Conservation (phyloP, 306 rosid genomes). For the Sphenostylis stenocarpa region DNA sequence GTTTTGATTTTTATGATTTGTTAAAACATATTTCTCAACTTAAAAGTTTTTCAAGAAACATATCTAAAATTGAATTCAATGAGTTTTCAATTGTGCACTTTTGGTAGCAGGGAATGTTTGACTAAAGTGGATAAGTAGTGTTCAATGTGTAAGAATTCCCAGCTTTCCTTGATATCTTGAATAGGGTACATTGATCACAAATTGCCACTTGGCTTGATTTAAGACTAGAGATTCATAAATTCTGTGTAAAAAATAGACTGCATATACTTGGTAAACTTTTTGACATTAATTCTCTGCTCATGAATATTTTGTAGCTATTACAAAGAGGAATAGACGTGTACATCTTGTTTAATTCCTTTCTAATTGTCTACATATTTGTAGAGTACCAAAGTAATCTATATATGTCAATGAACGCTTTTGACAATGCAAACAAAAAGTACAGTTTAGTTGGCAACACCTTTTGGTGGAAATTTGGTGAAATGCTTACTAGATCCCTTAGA, state of each 20-base stretch:
- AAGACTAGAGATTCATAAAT: not conserved
- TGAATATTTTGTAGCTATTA: not conserved
- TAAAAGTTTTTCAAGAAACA: not conserved
- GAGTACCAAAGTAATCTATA: slow-evolving; percentile 13
- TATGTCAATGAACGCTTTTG: not conserved
- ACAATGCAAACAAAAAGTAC: not conserved
- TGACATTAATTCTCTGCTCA: not conserved
- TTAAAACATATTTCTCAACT: not conserved
- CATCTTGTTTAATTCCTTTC: not conserved
- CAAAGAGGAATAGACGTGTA: not conserved
- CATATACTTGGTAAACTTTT: not conserved
- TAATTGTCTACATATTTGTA: not conserved
- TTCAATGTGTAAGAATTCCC: not conserved
- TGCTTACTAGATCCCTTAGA: too few species aligned
- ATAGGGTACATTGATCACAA: not conserved
- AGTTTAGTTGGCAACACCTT: not conserved
- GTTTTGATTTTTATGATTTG: not conserved
- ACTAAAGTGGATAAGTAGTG: not conserved
- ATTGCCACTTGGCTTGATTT: not conserved
- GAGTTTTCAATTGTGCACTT: not conserved
- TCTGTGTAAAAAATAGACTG: not conserved
- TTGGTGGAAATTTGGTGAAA: too few species aligned
- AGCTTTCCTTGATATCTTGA: not conserved
- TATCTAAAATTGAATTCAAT: not conserved
- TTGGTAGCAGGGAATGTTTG: not conserved